These are phyloP conservation scores for Dendrobium nobile DNA, from an alignment of 106 monocot genomes.

Conservation along the genomic window DNA sequence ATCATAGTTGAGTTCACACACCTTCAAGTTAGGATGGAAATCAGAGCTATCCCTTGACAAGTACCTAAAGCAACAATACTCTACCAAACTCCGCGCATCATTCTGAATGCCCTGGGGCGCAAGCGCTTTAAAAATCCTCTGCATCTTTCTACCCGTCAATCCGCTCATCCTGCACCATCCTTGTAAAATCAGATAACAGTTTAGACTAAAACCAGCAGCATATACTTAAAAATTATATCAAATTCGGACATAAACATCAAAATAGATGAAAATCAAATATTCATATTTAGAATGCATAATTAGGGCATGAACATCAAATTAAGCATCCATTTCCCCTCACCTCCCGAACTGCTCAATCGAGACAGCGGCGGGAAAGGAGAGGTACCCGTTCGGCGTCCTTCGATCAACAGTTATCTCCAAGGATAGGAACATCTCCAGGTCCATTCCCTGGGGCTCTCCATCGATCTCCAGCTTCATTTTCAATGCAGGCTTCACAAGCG, in stretches of 20 bases:
- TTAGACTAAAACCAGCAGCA: conserved; percentile 12
- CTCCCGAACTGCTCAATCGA: conserved; percentile 92
- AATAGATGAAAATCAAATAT: too few species aligned
- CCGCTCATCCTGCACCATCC: conserved; percentile 75
- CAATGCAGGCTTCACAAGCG: conserved; percentile 38
- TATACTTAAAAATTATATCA: neutral
- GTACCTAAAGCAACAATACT: conserved; percentile 94
- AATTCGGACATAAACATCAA: too few species aligned
- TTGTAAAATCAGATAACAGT: conserved; percentile 12
- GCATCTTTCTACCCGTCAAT: conserved; percentile 78
- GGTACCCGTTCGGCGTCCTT: conserved; percentile 42
- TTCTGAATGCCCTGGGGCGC: conserved; percentile 42
- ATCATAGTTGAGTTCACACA: conserved; percentile 12
- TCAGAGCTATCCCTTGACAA: conserved; percentile 79
- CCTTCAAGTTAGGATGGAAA: conserved; percentile 87
- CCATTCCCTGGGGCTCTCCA: conserved; percentile 19
- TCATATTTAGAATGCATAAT: too few species aligned
- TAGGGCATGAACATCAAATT: neutral
- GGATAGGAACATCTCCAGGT: conserved; percentile 41
- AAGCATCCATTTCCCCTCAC: conserved; percentile 18
- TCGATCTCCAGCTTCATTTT: conserved; percentile 15
- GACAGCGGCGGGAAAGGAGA: conserved; percentile 56
- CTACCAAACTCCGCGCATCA: conserved; percentile 79
- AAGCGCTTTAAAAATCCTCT: conserved; percentile 63
- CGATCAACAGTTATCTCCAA: conserved; percentile 63